Percentiles rank a stretch among this genome's conserved stretches.
These are phyloP conservation scores for Hypoxylon sp. DNA, from an alignment of 2,329 filamentous ascomycete species.

Conservation along the genomic window DNA sequence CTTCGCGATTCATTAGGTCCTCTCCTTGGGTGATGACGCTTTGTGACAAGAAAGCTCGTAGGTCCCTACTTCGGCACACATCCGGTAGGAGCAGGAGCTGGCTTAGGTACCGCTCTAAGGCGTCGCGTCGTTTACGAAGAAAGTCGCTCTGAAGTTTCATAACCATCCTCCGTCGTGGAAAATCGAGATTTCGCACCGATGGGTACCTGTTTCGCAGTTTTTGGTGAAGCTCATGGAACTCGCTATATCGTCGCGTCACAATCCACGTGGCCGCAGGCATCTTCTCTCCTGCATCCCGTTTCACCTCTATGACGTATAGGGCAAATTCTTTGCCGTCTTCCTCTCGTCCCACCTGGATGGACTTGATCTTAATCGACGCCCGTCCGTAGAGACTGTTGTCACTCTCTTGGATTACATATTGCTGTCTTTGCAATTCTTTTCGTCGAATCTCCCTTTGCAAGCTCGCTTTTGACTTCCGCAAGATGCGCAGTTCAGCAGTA, in stretches of 20 bases:
- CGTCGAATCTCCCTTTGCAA: conserved; percentile 91
- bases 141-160: conserved; percentile 98
- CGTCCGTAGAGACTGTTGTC: conserved; percentile 97
- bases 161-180: conserved; percentile 90
- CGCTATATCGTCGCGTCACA: conserved; percentile 93
- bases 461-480: conserved; percentile 94
- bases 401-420: conserved; percentile 97
- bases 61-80: conserved; percentile 92
- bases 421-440: conserved; percentile 95
- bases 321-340: conserved; percentile 95
- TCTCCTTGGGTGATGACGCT: conserved; percentile 80
- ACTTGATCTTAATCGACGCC: conserved; percentile 90
- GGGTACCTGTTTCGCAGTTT: conserved; percentile 87
- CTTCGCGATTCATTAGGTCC: conserved; percentile 70
- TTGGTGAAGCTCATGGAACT: conserved; percentile 96
- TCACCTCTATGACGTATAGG: conserved; percentile 92
- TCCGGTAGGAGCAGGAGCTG: conserved; percentile 89
- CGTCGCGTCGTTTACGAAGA: conserved; percentile 86
- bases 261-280: conserved; percentile 98
- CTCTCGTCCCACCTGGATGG: conserved; percentile 91
- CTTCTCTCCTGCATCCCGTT: conserved; percentile 89
- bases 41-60: conserved; percentile 93
- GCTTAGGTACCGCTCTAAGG: conserved; percentile 87
- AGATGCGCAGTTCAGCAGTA: conserved; percentile 89
- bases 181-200: conserved; percentile 90